Conservation (phyloP, 257 asterid species). For the Mentha longifolia region DNA sequence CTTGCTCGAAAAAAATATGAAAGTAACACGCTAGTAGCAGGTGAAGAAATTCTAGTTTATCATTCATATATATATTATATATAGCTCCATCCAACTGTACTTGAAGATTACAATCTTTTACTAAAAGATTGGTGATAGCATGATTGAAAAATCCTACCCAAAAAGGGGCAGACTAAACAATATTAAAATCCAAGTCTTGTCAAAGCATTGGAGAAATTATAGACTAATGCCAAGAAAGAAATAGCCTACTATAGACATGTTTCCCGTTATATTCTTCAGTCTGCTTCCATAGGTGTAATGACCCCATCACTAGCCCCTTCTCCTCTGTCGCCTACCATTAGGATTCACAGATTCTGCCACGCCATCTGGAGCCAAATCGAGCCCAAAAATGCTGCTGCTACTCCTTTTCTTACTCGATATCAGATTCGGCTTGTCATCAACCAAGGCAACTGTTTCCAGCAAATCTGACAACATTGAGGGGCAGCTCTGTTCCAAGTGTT, state of each 20-base stretch:
- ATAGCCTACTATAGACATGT: conserved; percentile 32
- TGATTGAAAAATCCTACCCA: background rate
- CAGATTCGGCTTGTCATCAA: conserved; percentile 62
- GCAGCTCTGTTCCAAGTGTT: conserved; percentile 74
- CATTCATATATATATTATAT: no score
- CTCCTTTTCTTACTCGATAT: conserved; percentile 75
- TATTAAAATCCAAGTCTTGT: background rate
- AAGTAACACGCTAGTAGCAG: no score
- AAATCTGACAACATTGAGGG: conserved; percentile 78
- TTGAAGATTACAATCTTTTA: background rate
- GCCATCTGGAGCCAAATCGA: conserved; percentile 73
- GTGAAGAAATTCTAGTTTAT: no score
- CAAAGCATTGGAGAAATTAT: conserved; percentile 23
- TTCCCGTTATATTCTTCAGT: conserved; percentile 18
- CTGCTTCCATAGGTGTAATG: conserved; percentile 6
- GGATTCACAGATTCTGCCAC: conserved; percentile 61
- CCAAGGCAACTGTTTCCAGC: conserved; percentile 86
- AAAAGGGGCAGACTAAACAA: conserved; percentile 1
- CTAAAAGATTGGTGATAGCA: background rate
- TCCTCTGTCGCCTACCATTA: conserved; percentile 63
- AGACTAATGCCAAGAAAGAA: background rate
- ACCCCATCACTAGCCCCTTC: conserved; percentile 52
- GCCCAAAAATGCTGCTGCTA: conserved; percentile 84
- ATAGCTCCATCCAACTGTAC: no score
- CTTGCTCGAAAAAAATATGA: no score